Percentiles rank a stretch among this genome's conserved stretches.
phyloP scores from a whole-genome alignment of 2,329 filamentous ascomycete species.

The Drechslerella stenobrocha region DNA sequence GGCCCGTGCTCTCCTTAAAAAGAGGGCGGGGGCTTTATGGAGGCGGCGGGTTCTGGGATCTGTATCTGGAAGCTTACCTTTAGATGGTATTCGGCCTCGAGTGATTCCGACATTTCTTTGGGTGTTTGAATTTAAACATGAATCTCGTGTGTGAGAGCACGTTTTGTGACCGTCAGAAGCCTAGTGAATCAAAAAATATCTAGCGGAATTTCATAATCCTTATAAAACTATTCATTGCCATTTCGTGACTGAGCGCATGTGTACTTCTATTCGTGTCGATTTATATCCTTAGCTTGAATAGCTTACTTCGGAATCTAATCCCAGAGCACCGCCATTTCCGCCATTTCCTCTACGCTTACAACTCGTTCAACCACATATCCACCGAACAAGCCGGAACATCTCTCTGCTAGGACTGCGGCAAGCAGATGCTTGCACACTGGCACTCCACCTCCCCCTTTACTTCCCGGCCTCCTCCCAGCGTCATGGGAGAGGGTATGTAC shows the following conservation, averaged over 20 bases:
- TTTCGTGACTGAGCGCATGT: too few relatives aligned
- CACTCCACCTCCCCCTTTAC: constrained; percentile 57
- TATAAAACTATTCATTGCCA: too few relatives aligned
- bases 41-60: constrained; percentile 43
- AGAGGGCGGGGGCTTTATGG: constrained; percentile 29
- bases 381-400: constrained; percentile 65
- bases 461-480: constrained; percentile 29
- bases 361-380: constrained; percentile 62
- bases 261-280: too few relatives aligned
- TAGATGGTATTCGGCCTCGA: constrained; percentile 48
- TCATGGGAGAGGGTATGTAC: constrained; percentile 56
- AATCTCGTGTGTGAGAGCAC: too few relatives aligned
- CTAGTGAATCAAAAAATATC: too few relatives aligned
- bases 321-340: constrained; percentile 65
- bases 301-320: constrained; percentile 5
- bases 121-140: background rate
- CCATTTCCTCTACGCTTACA: constrained; percentile 69
- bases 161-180: too few relatives aligned
- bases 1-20: constrained; percentile 44
- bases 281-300: background rate
- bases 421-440: constrained; percentile 85
- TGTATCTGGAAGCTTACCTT: constrained; percentile 49
- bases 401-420: constrained; percentile 74
- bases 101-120: constrained; percentile 42
- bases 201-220: background rate